Conservation (phyloP, 2,329 filamentous ascomycete species). For the Fusarium pilosicola region DNA sequence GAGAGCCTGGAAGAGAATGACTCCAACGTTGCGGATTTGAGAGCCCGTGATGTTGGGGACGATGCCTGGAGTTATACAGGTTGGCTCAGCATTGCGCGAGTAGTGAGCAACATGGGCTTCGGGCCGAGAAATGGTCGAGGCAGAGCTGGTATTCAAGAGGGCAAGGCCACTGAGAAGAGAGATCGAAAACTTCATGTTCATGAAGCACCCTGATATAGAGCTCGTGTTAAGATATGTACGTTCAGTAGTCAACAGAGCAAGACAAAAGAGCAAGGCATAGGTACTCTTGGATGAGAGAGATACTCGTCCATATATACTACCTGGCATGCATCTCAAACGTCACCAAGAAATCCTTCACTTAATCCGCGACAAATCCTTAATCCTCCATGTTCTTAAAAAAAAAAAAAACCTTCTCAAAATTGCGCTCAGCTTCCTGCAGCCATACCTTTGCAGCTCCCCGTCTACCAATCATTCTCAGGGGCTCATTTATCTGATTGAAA, state of each 20-base stretch:
- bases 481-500: not conserved
- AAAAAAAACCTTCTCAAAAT: conserved; percentile 32
- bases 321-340: not conserved
- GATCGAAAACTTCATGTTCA: conserved; percentile 36
- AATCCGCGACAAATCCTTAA: not conserved
- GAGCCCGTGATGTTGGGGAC: conserved; percentile 36
- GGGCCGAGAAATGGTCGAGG: conserved; percentile 7
- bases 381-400: not conserved
- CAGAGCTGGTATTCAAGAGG: conserved; percentile 13
- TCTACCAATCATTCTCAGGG: not conserved
- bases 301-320: not conserved
- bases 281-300: not conserved
- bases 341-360: conserved; percentile 5
- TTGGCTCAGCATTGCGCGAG: not conserved
- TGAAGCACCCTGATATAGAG: not conserved
- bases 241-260: not conserved
- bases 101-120: not conserved
- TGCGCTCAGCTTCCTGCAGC: conserved; percentile 1
- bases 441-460: not conserved
- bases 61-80: conserved; percentile 36
- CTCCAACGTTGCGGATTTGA: conserved; percentile 50
- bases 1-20: conserved; percentile 58
- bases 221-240: not conserved
- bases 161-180: conserved; percentile 15
- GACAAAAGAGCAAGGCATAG: not conserved